Percentiles rank a stretch among this genome's conserved stretches.
These are phyloP conservation scores for Oryza glaberrima DNA, from an alignment of 176 grass and related monocot genomes.

Conservation along the genomic window DNA sequence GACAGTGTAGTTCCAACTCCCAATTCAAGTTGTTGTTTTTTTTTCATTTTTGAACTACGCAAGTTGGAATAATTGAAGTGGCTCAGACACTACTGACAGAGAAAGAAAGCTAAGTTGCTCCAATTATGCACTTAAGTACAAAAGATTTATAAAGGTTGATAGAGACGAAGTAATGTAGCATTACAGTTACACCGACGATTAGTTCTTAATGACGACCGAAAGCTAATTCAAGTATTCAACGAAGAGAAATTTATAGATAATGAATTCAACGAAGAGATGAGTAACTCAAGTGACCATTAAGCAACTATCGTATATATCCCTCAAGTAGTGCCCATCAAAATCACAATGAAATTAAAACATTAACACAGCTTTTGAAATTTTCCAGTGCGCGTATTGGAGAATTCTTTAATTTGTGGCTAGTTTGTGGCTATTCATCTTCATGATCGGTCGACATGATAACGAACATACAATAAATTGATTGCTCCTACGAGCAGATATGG, in stretches of 20 bases:
- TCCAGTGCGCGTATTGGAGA: background rate
- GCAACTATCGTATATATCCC: background rate
- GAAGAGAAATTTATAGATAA: no score
- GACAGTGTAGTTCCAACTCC: background rate
- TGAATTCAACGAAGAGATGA: background rate
- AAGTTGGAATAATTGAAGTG: constrained; percentile 19
- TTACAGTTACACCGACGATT: constrained; percentile 42
- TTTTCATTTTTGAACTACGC: background rate
- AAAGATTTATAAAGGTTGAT: constrained; percentile 36
- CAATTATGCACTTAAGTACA: constrained; percentile 39
- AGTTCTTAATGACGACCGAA: constrained; percentile 18
- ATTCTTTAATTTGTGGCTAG: background rate
- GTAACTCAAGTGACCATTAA: background rate
- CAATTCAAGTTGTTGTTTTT: background rate
- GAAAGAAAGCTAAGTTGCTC: constrained; percentile 42
- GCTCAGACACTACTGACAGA: constrained; percentile 21
- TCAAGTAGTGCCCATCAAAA: background rate
- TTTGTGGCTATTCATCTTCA: constrained; percentile 6
- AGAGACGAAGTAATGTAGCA: constrained; percentile 10
- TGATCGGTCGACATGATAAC: background rate
- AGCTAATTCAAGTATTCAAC: constrained; percentile 9
- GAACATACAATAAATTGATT: background rate
- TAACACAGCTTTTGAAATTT: background rate
- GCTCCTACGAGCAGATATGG: background rate
- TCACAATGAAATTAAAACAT: background rate